Evolutionary conservation across 2,329 filamentous ascomycete genomes (phyloP), one percentile per base, ranked within the genome.

Genomic region (Juglanconis juglandina): DNA sequence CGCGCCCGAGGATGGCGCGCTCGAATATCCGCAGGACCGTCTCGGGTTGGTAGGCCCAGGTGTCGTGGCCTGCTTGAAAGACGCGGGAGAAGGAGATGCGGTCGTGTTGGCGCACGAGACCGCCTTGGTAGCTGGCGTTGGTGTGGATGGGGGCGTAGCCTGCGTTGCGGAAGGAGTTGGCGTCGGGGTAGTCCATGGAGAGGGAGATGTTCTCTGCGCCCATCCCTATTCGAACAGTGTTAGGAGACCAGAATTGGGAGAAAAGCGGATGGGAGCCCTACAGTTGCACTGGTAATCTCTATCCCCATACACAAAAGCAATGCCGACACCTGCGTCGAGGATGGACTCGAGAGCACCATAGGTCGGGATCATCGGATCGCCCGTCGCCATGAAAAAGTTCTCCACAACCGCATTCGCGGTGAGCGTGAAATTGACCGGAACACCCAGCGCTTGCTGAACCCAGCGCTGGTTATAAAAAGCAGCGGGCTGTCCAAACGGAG

Each of bases 381-480:
- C 66, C 4, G 66, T 67, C 14, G 47, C 81, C 78, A 3, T 74
- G 77, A 39, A 69, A 56, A 66, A 2, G 44, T 80, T 70, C 58
- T 81, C 80, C 5, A 77, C 32, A 14, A 50, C 50, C 11, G 60
- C 5, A 3, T 48, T 13, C 0, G 56, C 51, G 32, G 32, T 52
- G 24, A 68, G 62, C 81, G 81, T 82, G 72, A 77, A 85, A 68
- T 86, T 86, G 41, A 85, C 69, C 0, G 81, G 81, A 0, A 83
- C 79, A 3, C 84, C 84, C 1, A 87, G 76, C 0, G 78, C 79
- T 8, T 72, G 68, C 67, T 86, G 83, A 1, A 86, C 79, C 68
- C 79, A 78, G 4, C 76, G 71, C 55, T 81, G 78, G 65, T 81
- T 84, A 44, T 87, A 73, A 68, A 75, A 87, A 1, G 80, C 81